Conservation (phyloP, 2,329 filamentous ascomycete species). For the Calonectria hawksworthii region DNA sequence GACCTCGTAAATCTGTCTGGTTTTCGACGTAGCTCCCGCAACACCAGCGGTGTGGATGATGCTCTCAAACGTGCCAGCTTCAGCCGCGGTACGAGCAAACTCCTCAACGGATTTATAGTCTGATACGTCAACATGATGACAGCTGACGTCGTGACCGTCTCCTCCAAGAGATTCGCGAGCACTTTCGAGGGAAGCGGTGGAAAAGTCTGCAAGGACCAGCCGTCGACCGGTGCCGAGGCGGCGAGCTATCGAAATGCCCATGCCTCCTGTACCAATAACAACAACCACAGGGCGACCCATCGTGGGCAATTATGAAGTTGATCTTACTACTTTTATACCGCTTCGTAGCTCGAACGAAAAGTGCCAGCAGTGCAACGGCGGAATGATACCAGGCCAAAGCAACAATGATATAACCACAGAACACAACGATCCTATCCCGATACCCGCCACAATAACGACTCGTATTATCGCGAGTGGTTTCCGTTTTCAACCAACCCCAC, state of each 20-base stretch:
- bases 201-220: neutral
- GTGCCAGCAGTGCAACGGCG: too few species aligned
- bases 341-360: neutral
- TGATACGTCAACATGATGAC: neutral
- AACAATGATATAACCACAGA: neutral
- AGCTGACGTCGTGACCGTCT: neutral
- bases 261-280: neutral
- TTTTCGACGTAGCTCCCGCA: neutral
- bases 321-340: too few species aligned
- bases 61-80: neutral
- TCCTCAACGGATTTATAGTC: neutral
- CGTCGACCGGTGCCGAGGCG: neutral
- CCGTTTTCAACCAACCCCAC: neutral
- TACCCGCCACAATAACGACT: too few species aligned
- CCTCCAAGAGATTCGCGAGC: neutral
- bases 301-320: too few species aligned
- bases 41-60: neutral
- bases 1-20: neutral
- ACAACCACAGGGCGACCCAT: neutral
- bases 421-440: neutral
- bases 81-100: neutral
- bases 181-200: neutral
- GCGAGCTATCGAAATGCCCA: conserved; percentile 8
- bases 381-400: neutral
- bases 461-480: neutral